Conservation (phyloP, 2,329 filamentous ascomycete species). For the Fusarium armeniacum region DNA sequence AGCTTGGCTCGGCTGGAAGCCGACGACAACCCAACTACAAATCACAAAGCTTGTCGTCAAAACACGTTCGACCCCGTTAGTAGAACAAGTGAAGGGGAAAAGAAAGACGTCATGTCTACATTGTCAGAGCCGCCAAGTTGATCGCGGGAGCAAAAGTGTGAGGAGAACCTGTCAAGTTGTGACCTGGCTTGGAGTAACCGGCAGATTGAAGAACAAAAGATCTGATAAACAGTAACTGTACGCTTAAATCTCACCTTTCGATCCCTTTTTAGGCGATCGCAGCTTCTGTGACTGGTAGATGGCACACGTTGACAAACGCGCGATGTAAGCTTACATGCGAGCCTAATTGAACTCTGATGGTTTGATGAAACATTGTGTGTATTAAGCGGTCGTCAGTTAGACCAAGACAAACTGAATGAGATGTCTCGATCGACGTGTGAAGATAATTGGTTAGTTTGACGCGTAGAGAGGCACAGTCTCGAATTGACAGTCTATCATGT, state of each 20-base stretch:
- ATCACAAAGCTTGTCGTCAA: neutral
- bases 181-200: neutral
- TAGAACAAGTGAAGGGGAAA: neutral
- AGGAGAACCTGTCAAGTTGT: neutral
- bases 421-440: neutral
- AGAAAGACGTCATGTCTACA: too few relatives aligned
- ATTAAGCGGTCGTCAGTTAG: neutral
- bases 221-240: neutral
- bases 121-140: neutral
- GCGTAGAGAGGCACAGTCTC: neutral
- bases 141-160: neutral
- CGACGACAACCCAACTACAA: neutral
- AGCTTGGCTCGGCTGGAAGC: neutral
- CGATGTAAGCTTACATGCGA: slow-evolving; percentile 2
- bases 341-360: neutral
- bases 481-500: neutral
- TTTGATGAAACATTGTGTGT: neutral
- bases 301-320: neutral
- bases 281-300: neutral
- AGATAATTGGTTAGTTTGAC: neutral
- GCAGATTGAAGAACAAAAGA: neutral
- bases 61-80: neutral
- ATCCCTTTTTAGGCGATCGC: neutral
- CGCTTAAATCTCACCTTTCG: slow-evolving; percentile 3
- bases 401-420: neutral